Conservation (phyloP, 805 yeast species). For the Candida cerambycidarum region DNA sequence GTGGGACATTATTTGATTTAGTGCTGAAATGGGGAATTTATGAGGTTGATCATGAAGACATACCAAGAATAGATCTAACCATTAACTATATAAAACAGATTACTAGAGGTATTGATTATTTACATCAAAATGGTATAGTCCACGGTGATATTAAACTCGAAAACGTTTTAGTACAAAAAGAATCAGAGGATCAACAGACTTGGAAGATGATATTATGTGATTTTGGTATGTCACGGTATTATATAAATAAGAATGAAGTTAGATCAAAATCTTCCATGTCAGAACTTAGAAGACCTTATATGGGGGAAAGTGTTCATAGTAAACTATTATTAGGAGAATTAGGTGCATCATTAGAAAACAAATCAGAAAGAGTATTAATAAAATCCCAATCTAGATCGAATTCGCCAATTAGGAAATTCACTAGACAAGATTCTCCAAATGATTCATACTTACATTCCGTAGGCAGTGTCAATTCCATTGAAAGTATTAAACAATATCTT, state of each 20-base stretch:
- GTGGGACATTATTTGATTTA: conserved; percentile 80
- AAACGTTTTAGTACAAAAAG: conserved; percentile 62
- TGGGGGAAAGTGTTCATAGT: conserved; percentile 26
- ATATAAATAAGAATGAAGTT: conserved; percentile 16
- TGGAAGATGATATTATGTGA: conserved; percentile 67
- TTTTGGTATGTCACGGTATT: conserved; percentile 74
- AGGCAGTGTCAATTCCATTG: conserved; percentile 12
- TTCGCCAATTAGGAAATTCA: conserved; percentile 11
- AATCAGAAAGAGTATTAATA: conserved; percentile 9
- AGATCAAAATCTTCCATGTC: conserved; percentile 21
- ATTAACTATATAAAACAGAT: conserved; percentile 42
- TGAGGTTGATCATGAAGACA: conserved; percentile 7
- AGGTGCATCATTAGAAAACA: conserved; percentile 8
- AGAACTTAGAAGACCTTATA: conserved; percentile 33
- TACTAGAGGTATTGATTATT: conserved; percentile 55
- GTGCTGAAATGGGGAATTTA: conserved; percentile 63
- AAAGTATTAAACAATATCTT: conserved; percentile 15
- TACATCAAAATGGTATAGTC: conserved; percentile 59
- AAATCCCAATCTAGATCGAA: conserved; percentile 15
- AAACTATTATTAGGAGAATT: conserved; percentile 12
- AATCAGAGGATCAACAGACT: conserved; percentile 17
- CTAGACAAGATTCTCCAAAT: conserved; percentile 7
- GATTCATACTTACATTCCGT: conserved; percentile 8
- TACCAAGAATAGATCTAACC: conserved; percentile 10
- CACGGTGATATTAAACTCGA: conserved; percentile 87